Conservation (phyloP, 2,329 filamentous ascomycete species). For the Hymenoscyphus fructigenus region DNA sequence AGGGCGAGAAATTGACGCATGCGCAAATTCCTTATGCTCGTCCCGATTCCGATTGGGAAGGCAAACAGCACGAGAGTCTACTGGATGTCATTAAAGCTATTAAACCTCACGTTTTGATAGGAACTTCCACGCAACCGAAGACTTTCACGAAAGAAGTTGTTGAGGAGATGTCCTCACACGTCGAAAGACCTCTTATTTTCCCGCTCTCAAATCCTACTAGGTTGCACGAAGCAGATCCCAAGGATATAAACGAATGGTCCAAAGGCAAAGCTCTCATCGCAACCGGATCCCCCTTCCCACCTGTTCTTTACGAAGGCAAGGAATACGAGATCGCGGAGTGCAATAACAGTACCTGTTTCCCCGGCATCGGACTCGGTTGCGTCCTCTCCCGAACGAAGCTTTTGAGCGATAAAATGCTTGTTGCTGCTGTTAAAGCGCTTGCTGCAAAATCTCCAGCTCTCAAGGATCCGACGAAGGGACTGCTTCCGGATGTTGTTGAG, state of each 20-base stretch:
- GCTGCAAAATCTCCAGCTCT: constrained; percentile 71
- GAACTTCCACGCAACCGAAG: constrained; percentile 76
- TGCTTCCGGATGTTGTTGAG: constrained; percentile 73
- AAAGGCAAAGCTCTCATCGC: constrained; percentile 75
- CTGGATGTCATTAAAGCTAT: constrained; percentile 67
- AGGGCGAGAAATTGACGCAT: constrained; percentile 58
- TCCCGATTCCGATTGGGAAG: constrained; percentile 61
- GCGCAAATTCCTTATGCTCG: constrained; percentile 69
- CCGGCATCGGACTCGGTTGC: constrained; percentile 78
- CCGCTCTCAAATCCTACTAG: constrained; percentile 83
- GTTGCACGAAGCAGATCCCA: constrained; percentile 77
- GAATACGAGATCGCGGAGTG: constrained; percentile 69
- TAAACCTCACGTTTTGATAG: constrained; percentile 78
- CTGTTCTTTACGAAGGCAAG: constrained; percentile 59
- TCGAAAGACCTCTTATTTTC: constrained; percentile 72
- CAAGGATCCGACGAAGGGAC: constrained; percentile 57
- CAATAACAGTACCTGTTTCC: constrained; percentile 85
- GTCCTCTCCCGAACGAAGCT: constrained; percentile 67
- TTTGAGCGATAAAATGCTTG: constrained; percentile 76
- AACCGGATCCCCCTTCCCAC: constrained; percentile 79
- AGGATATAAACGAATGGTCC: constrained; percentile 77
- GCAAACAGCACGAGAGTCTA: constrained; percentile 56
- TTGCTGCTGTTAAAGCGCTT: constrained; percentile 74
- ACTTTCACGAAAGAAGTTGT: constrained; percentile 74
- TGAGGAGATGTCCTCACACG: constrained; percentile 71